Base-by-base conservation (phyloP, 331 rosid species). In the Quercus phellos region DNA sequence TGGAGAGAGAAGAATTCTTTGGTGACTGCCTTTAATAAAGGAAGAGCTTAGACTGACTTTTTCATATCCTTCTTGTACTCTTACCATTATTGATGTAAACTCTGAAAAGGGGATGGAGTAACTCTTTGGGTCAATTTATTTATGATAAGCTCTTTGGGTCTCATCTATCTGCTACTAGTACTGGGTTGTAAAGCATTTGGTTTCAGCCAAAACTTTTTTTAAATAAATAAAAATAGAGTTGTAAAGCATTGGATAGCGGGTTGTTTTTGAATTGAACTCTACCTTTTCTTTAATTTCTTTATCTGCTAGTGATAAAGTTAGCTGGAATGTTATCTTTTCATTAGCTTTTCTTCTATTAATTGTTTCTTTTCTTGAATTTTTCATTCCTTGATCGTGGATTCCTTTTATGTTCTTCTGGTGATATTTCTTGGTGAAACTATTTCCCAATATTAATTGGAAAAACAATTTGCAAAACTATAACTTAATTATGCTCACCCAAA, bases 21-120 rank as follows among this genome's bases (percentile, higher is more conserved):
- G 78, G 77, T 70, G 68, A 61, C 82, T 69, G 34, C 82, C 50
- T 78, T 42, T 18, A 82, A 78, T 22, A 82, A 78, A 72, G 19
- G 13, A 55, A 55, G 29, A 74, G 68, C 32, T 60, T 74, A 53
- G 77, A 56, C 61, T 82, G 24, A 69, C 32, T 58, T 67, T 69
- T 21, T 59, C 17, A 56, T 59, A 17, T 16, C 51, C 10, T 56
- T 34, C 30, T n/a, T 32, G 50, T 13, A 3, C 50, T 38, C 12
- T 8, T 66, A 30, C 26, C 50, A 17, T 66, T 32, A 34, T 75
- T 32, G 53, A 46, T 70, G 43, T 29, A 9, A 2, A 1, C 0
- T 24, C 21, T 32, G 11, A 8, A 17, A 11, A 30, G 5, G 38
- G 34, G 38, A 0, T 61, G n/a, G 5, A 46, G 53, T 46, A 1